These are phyloP conservation scores for Pichia californica DNA, from an alignment of 805 yeast genomes.

Conservation along the genomic window DNA sequence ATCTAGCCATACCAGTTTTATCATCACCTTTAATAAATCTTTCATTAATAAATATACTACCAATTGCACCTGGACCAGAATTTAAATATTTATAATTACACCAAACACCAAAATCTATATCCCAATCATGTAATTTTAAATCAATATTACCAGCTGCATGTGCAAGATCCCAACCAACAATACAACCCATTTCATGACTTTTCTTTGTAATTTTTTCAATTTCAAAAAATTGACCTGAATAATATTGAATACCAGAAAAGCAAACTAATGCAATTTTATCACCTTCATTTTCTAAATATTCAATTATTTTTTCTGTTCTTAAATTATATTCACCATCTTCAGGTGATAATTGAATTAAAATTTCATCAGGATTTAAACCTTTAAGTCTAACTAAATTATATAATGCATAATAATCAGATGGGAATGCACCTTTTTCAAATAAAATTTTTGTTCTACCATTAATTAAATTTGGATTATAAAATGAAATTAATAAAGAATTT, in stretches of 20 bases:
- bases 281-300: slow-evolving; percentile 46
- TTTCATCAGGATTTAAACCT: slow-evolving; percentile 44
- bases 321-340: slow-evolving; percentile 50
- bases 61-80: slow-evolving; percentile 91
- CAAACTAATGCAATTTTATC: slow-evolving; percentile 67
- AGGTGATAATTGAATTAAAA: slow-evolving; percentile 60
- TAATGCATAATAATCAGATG: slow-evolving; percentile 87
- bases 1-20: slow-evolving; percentile 46
- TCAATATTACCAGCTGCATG: slow-evolving; percentile 90
- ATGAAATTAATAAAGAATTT: slow-evolving; percentile 65
- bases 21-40: slow-evolving; percentile 25
- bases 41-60: slow-evolving; percentile 76
- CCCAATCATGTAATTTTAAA: slow-evolving; percentile 75
- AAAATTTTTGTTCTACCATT: slow-evolving; percentile 58
- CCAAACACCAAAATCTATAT: slow-evolving; percentile 91
- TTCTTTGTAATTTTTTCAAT: slow-evolving; percentile 60
- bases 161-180: slow-evolving; percentile 92
- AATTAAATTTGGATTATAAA: slow-evolving; percentile 53
- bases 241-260: slow-evolving; percentile 86
- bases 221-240: slow-evolving; percentile 84
- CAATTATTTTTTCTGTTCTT: slow-evolving; percentile 56
- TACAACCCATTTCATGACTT: slow-evolving; percentile 47
- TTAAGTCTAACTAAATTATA: slow-evolving; percentile 62
- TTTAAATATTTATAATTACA: slow-evolving; percentile 89
- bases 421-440: slow-evolving; percentile 84